Conservation (phyloP, 345 rosid genomes). For the Isatis tinctoria region DNA sequence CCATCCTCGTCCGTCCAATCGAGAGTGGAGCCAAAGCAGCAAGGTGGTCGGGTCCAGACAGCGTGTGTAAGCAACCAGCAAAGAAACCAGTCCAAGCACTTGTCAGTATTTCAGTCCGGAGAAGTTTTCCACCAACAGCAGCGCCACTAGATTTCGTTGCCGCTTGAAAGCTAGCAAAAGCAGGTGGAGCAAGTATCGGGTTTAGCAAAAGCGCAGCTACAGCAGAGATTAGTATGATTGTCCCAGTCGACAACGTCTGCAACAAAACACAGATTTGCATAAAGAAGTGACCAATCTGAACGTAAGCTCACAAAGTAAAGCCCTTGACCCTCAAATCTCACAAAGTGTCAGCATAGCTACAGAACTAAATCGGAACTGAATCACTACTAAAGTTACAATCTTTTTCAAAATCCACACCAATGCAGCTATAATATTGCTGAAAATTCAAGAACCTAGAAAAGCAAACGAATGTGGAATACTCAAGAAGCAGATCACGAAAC, state of each 20-base stretch:
- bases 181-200: conserved; percentile 72
- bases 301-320: not conserved
- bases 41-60: conserved; percentile 96
- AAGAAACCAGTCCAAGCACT: conserved; percentile 97
- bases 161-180: conserved; percentile 68
- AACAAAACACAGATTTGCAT: not conserved
- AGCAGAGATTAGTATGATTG: conserved; percentile 51
- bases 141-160: conserved; percentile 50
- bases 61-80: conserved; percentile 89
- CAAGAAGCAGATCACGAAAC: not conserved
- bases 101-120: conserved; percentile 54
- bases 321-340: not conserved
- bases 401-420: not conserved
- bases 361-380: no score
- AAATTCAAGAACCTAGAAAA: not conserved
- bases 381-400: no score
- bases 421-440: not conserved
- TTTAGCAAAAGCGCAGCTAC: conserved; percentile 46
- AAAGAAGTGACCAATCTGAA: not conserved
- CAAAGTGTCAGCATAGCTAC: no score
- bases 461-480: not conserved
- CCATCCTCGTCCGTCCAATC: conserved; percentile 76
- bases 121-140: conserved; percentile 47
- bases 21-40: conserved; percentile 98
- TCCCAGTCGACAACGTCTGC: conserved; percentile 49